Evolutionary conservation across 164 flowering plant genomes (phyloP).

Genomic region (Chloranthus sessilifolius): DNA sequence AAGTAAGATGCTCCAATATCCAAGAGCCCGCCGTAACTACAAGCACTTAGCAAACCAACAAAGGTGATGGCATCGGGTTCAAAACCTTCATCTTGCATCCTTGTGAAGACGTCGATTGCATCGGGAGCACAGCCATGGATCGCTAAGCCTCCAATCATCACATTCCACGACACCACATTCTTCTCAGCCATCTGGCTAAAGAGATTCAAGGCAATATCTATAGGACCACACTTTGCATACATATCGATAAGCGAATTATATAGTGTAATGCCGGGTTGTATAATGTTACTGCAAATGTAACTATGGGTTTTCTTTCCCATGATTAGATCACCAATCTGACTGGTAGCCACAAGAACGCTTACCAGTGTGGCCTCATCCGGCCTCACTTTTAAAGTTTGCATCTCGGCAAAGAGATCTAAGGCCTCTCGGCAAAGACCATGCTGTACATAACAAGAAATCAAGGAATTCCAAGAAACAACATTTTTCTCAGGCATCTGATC

Average conservation of each 20-base stretch:
- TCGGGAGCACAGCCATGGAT: slow-evolving; percentile 34
- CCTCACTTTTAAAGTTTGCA: slow-evolving; percentile 23
- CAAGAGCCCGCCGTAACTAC: slow-evolving; percentile 47
- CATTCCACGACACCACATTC: slow-evolving; percentile 50
- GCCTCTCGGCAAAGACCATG: slow-evolving; percentile 28
- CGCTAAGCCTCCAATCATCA: slow-evolving; percentile 46
- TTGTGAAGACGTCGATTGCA: slow-evolving; percentile 34
- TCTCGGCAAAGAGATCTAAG: slow-evolving; percentile 26
- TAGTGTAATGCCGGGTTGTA: slow-evolving; percentile 23
- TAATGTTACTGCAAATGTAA: slow-evolving; percentile 11
- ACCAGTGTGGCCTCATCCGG: slow-evolving; percentile 42
- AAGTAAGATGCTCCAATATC: slow-evolving; percentile 35
- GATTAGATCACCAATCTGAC: slow-evolving; percentile 39
- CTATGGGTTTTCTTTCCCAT: slow-evolving; percentile 32
- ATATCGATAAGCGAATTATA: slow-evolving; percentile 44
- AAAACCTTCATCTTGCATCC: slow-evolving; percentile 31
- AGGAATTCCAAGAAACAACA: slow-evolving; percentile 48
- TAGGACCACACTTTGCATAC: slow-evolving; percentile 54
- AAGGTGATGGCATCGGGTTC: slow-evolving; percentile 49
- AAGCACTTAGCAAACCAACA: slow-evolving; percentile 46
- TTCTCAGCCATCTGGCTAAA: slow-evolving; percentile 29
- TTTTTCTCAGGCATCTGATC: slow-evolving; percentile 41
- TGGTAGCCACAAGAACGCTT: slow-evolving; percentile 39
- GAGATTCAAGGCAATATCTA: slow-evolving; percentile 25
- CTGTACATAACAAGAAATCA: slow-evolving; percentile 36